Evolutionary conservation across 306 rosid species (phyloP).

Genomic region (Vachellia collinsii): DNA sequence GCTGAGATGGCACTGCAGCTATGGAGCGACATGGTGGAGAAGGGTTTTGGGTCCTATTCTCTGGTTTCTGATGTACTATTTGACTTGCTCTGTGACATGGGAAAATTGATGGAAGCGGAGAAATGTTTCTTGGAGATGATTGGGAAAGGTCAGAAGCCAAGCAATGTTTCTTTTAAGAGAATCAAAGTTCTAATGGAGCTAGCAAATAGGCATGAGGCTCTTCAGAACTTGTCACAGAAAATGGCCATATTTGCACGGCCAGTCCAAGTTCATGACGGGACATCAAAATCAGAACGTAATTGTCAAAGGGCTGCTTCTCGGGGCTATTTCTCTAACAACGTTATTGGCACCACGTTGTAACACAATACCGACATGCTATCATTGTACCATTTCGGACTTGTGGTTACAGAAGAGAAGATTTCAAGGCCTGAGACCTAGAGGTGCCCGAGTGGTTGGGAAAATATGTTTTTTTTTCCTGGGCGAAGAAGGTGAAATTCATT

Average conservation of each 20-base stretch:
- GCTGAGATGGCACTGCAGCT: slow-evolving; percentile 81
- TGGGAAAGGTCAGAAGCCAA: slow-evolving; percentile 88
- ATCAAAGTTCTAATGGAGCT: slow-evolving; percentile 89
- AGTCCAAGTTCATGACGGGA: slow-evolving; percentile 38
- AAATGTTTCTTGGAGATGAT: slow-evolving; percentile 86
- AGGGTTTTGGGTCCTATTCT: slow-evolving; percentile 78
- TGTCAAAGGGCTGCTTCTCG: background rate
- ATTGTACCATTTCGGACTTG: slow-evolving; percentile 5
- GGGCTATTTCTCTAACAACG: background rate
- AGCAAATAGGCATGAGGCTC: slow-evolving; percentile 68
- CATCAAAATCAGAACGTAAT: slow-evolving; percentile 14
- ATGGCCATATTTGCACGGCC: slow-evolving; percentile 61
- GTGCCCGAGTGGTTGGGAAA: slow-evolving; percentile 2
- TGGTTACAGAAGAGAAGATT: slow-evolving; percentile 29
- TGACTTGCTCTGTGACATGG: slow-evolving; percentile 85
- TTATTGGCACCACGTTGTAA: background rate
- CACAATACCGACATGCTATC: background rate
- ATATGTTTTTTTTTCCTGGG: background rate
- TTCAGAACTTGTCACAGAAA: slow-evolving; percentile 65
- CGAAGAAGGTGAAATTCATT: background rate
- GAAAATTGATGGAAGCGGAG: slow-evolving; percentile 77
- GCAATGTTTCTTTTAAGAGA: slow-evolving; percentile 75
- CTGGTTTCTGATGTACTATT: slow-evolving; percentile 88
- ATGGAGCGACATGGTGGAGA: slow-evolving; percentile 90
- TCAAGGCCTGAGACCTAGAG: slow-evolving; percentile 13